These are phyloP conservation scores for Escovopsis weberi DNA, from an alignment of 2,329 filamentous ascomycete genomes.

Conservation along the genomic window DNA sequence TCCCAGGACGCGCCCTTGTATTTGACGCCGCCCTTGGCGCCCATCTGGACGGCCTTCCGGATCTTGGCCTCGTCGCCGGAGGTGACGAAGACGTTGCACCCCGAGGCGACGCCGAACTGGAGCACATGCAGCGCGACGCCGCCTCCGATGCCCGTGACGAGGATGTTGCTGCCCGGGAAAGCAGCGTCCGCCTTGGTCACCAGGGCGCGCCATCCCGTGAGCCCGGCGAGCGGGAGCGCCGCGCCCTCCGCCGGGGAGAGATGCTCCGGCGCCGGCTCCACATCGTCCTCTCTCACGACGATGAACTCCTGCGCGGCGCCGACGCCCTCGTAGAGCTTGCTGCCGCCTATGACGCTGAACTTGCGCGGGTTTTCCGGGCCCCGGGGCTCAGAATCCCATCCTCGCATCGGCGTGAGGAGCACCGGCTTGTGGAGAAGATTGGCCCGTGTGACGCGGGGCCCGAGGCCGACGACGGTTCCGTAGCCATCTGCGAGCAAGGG, in stretches of 20 bases:
- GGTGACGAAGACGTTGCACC: slow-evolving; percentile 69
- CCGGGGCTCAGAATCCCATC: slow-evolving; percentile 57
- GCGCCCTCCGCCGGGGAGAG: slow-evolving; percentile 62
- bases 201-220: slow-evolving; percentile 80
- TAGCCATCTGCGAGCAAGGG: slow-evolving; percentile 74
- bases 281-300: slow-evolving; percentile 52
- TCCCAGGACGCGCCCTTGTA: slow-evolving; percentile 77
- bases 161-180: slow-evolving; percentile 52
- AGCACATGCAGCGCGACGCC: slow-evolving; percentile 76
- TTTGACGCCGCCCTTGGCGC: slow-evolving; percentile 66
- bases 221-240: slow-evolving; percentile 67
- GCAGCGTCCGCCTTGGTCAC: slow-evolving; percentile 61
- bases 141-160: slow-evolving; percentile 85
- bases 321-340: slow-evolving; percentile 35
- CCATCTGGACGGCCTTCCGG: slow-evolving; percentile 52
- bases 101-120: slow-evolving; percentile 61
- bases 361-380: slow-evolving; percentile 52
- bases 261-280: slow-evolving; percentile 64
- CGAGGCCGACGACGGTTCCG: slow-evolving; percentile 55
- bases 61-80: slow-evolving; percentile 65
- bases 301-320: slow-evolving; percentile 68
- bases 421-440: slow-evolving; percentile 51
- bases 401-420: slow-evolving; percentile 60
- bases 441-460: slow-evolving; percentile 26
- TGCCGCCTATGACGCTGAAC: slow-evolving; percentile 57